Conservation (phyloP, 768 basidiomycete genomes). For the Tylopilus sp. region DNA sequence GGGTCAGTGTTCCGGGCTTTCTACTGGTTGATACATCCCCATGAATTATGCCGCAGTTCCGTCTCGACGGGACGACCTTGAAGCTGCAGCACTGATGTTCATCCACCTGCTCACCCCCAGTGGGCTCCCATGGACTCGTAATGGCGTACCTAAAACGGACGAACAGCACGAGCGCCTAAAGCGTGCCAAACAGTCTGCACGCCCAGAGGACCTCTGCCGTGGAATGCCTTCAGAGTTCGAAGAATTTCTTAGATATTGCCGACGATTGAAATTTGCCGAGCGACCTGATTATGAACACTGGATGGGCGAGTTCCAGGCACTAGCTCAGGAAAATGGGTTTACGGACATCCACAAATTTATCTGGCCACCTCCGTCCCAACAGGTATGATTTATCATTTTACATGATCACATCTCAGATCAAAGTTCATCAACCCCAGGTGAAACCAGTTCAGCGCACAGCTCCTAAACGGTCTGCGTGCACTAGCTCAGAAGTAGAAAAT, state of each 20-base stretch:
- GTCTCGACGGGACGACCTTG: slow-evolving; percentile 75
- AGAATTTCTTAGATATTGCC: slow-evolving; percentile 70
- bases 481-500: slow-evolving; percentile 47
- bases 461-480: slow-evolving; percentile 21
- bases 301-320: slow-evolving; percentile 59
- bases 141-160: slow-evolving; percentile 73
- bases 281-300: slow-evolving; percentile 65
- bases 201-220: slow-evolving; percentile 64
- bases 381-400: slow-evolving; percentile 21
- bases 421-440: slow-evolving; percentile 15
- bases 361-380: slow-evolving; percentile 61
- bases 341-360: slow-evolving; percentile 57
- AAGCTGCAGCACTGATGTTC: slow-evolving; percentile 74
- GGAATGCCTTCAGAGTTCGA: slow-evolving; percentile 71
- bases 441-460: slow-evolving; percentile 27
- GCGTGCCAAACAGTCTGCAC: slow-evolving; percentile 56
- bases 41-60: slow-evolving; percentile 49
- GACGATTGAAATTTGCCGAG: slow-evolving; percentile 65
- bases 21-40: slow-evolving; percentile 15
- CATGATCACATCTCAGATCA: not conserved
- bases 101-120: slow-evolving; percentile 76
- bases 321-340: slow-evolving; percentile 61
- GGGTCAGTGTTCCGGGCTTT: slow-evolving; percentile 40
- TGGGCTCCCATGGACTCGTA: slow-evolving; percentile 75
- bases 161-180: slow-evolving; percentile 61